Conservation (phyloP, 441 rosid species). For the Gossypium lobatum region DNA sequence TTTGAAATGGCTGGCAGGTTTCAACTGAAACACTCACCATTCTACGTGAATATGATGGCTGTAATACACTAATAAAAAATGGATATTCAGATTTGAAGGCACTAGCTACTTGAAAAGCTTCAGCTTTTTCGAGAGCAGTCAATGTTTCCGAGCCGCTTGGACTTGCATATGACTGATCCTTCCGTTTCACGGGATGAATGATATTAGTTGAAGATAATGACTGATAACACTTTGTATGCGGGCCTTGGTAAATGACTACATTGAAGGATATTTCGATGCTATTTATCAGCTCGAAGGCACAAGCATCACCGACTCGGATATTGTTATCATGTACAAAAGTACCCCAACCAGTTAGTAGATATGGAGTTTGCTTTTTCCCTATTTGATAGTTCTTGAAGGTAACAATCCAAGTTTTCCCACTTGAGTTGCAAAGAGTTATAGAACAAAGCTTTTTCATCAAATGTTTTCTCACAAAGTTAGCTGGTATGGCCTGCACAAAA, state of each 20-base stretch:
- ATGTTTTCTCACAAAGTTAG: neutral
- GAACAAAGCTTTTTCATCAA: neutral
- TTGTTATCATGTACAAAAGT: constrained; percentile 9
- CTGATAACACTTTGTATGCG: neutral
- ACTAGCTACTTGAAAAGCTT: neutral
- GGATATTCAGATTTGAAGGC: constrained; percentile 16
- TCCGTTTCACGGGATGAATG: neutral
- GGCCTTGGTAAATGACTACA: neutral
- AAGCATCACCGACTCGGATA: constrained; percentile 9
- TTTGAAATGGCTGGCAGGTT: neutral
- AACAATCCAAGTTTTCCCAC: constrained; percentile 10
- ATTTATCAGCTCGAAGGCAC: constrained; percentile 9
- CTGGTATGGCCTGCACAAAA: constrained; percentile 6
- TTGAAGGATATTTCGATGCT: neutral
- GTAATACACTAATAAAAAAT: neutral
- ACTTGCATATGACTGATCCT: neutral
- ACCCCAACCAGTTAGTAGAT: neutral
- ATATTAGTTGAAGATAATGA: neutral
- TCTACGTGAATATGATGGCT: neutral
- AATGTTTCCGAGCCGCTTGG: neutral
- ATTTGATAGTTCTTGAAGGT: neutral
- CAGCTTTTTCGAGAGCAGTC: neutral
- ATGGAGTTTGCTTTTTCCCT: neutral
- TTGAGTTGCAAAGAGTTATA: neutral
- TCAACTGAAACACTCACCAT: constrained; percentile 2